Percentiles rank a stretch among this genome's conserved stretches.
Evolutionary conservation across 257 asterid species (phyloP).

Genomic region (Ophiorrhiza pumila): DNA sequence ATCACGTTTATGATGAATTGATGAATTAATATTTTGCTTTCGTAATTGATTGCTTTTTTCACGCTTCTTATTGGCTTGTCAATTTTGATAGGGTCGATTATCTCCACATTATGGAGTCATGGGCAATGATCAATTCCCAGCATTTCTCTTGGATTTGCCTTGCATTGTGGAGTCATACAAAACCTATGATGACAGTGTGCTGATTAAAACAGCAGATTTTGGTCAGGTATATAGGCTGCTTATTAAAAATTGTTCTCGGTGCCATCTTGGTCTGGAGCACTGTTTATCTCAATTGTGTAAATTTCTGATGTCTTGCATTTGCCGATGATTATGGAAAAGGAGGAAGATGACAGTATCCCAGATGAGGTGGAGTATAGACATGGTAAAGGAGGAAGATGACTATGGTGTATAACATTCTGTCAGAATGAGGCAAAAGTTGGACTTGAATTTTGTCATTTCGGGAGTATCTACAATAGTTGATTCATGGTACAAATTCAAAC

Average conservation of each 20-base stretch:
- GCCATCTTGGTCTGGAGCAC: not conserved
- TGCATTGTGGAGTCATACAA: conserved; percentile 75
- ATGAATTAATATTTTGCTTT: no score
- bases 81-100: no score
- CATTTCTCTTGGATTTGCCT: conserved; percentile 91
- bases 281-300: not conserved
- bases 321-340: conserved; percentile 50
- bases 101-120: no score
- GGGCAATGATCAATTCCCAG: conserved; percentile 73
- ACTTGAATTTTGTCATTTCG: no score
- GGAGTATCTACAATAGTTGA: no score
- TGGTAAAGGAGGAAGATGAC: no score
- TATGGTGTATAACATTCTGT: no score
- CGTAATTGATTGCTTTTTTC: no score
- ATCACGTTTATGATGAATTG: no score
- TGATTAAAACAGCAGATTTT: conserved; percentile 85
- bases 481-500: no score
- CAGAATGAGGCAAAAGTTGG: no score
- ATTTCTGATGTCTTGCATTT: conserved; percentile 20
- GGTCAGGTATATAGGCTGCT: conserved; percentile 60
- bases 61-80: no score
- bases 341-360: conserved; percentile 35
- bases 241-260: not conserved
- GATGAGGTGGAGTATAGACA: conserved; percentile 45
- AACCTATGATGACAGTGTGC: conserved; percentile 79